phyloP scores from a whole-genome alignment of 345 rosid species.

The Microthlaspi erraticum region DNA sequence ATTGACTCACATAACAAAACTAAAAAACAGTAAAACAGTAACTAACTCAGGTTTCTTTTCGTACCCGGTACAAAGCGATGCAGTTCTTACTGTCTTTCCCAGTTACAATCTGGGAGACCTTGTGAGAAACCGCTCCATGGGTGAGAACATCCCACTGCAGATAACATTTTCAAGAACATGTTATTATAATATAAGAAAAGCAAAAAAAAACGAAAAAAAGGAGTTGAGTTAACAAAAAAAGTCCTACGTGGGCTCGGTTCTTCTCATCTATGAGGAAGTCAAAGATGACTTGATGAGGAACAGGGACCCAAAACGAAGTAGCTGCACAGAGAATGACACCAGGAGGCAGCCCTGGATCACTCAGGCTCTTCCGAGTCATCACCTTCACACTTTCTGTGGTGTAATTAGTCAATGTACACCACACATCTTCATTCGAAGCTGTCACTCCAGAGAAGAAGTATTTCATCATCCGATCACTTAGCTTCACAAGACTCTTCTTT shows the following conservation, averaged over 20 bases:
- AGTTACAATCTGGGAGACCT: constrained; percentile 82
- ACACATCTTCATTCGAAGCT: constrained; percentile 69
- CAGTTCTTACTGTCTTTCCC: constrained; percentile 85
- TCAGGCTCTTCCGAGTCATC: constrained; percentile 74
- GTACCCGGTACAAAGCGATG: constrained; percentile 76
- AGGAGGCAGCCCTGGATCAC: constrained; percentile 87
- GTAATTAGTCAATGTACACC: constrained; percentile 68
- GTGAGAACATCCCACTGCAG: constrained; percentile 95
- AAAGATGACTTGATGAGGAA: constrained; percentile 63
- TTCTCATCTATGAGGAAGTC: constrained; percentile 86
- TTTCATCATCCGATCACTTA: constrained; percentile 81
- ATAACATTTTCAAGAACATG: constrained; percentile 12
- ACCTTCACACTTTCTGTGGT: constrained; percentile 78
- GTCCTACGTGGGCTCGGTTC: constrained; percentile 66
- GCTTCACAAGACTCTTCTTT: constrained; percentile 71
- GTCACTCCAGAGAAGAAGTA: constrained; percentile 81
- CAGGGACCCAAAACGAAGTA: constrained; percentile 95
- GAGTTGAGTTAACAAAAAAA: neutral
- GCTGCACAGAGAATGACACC: constrained; percentile 86
- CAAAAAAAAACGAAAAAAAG: neutral
- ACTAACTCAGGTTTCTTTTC: constrained; percentile 37
- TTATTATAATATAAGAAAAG: neutral
- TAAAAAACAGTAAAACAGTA: neutral
- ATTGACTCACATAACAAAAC: neutral
- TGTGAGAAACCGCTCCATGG: constrained; percentile 64